phyloP scores from a whole-genome alignment of 257 asterid species.

The Craterostigma plantagineum region DNA sequence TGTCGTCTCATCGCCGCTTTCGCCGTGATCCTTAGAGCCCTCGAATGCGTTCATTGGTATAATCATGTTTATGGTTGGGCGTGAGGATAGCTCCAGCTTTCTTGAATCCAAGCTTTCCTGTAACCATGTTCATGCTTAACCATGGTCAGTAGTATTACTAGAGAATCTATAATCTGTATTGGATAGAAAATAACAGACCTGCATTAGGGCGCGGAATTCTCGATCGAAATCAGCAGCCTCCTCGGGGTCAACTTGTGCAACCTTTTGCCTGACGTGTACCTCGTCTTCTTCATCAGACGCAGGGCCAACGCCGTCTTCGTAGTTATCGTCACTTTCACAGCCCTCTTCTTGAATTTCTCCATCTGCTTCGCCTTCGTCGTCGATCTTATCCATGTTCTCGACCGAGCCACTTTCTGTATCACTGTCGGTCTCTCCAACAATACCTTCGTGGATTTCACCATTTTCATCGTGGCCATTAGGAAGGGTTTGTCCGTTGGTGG shows the following conservation, averaged over 20 bases:
- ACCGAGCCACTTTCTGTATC: constrained; percentile 81
- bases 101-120: constrained; percentile 99
- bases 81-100: constrained; percentile 69
- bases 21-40: constrained; percentile 73
- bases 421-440: constrained; percentile 60
- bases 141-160: no score
- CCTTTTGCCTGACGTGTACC: constrained; percentile 85
- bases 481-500: constrained; percentile 38
- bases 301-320: constrained; percentile 43
- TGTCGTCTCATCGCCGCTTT: constrained; percentile 75
- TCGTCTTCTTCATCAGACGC: constrained; percentile 87
- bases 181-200: constrained; percentile 26
- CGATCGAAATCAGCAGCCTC: constrained; percentile 90
- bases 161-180: constrained; percentile 1
- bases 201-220: constrained; percentile 87
- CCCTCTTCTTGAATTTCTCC: constrained; percentile 60
- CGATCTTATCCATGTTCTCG: constrained; percentile 36
- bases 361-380: constrained; percentile 57
- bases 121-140: no score
- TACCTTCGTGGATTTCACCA: constrained; percentile 54
- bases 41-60: constrained; percentile 85
- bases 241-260: constrained; percentile 63
- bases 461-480: constrained; percentile 51
- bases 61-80: constrained; percentile 82
- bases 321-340: constrained; percentile 70